A percentile compares a stretch with the other conserved stretches of the same genome.
Conservation (phyloP, 208 protist species). For the Wallacemonas sp. region DNA sequence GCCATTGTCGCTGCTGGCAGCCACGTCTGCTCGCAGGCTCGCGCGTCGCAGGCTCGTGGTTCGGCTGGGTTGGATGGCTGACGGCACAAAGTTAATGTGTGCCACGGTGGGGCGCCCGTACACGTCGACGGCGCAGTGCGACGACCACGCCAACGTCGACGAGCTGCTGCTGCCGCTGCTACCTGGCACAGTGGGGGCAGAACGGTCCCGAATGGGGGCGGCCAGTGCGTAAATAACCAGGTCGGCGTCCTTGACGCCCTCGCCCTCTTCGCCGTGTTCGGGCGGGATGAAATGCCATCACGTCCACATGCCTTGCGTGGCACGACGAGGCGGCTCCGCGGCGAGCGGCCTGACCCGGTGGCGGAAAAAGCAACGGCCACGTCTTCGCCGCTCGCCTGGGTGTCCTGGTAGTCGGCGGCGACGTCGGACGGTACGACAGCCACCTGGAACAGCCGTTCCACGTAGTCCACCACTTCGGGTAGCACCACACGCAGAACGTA, state of each 20-base stretch:
- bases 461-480: conserved; percentile 14
- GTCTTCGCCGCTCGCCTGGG: background rate
- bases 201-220: conserved; percentile 18
- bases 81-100: conserved; percentile 53
- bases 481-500: conserved; percentile 29
- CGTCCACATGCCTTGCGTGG: conserved; percentile 22
- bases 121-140: conserved; percentile 33
- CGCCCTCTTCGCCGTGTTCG: conserved; percentile 21
- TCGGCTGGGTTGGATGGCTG: conserved; percentile 11
- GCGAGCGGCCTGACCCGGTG: background rate
- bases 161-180: background rate
- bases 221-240: conserved; percentile 62
- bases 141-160: conserved; percentile 45
- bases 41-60: background rate
- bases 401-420: background rate
- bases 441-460: conserved; percentile 36
- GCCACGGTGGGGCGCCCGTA: conserved; percentile 40
- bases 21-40: background rate
- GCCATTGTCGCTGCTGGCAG: background rate
- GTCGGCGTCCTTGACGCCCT: conserved; percentile 41
- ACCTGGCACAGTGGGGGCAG: background rate
- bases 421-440: background rate
- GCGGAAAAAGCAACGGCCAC: background rate
- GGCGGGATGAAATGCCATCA: conserved; percentile 22
- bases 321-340: conserved; percentile 19